Evolutionary conservation across 1,139 yeast species (phyloP), one percentile per base, ranked within the genome.

Genomic region (Suhomyces anneliseae): DNA sequence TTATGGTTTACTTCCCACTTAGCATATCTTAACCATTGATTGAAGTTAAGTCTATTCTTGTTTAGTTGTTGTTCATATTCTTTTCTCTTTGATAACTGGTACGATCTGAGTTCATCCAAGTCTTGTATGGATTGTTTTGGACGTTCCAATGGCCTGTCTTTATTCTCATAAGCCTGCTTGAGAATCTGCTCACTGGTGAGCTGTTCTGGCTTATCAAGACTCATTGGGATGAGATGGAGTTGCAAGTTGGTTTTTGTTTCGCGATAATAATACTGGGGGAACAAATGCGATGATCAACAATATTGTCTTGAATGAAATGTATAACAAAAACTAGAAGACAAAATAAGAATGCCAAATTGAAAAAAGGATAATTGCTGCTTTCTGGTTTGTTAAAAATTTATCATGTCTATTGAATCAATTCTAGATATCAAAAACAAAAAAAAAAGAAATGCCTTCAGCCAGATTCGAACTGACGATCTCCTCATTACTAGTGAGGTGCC

Each of bases 11-110:
- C 65, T 63, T 93, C 99, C 82, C 93, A 90, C 51, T 79, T 81
- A 1, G 97, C 98, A 64, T 93, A 93, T 45, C 97, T 74, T 63
- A 90, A 76, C 98, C 98, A 93, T 61, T 92, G 96, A 3, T 90
- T 87, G 57, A 79, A 77, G 58, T 90, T 90, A 36, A 86, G 77
- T 50, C 96, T 71, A 61, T 93, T 92, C 56, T 93, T 78, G 55
- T 95, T 82, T 44, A 93, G 67, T 24, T 92, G 96, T 57, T 85
- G 87, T 65, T 93, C 99, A 61, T 76, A 92, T 56, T 90, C 97
- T 42, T 80, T 78, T 49, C 99, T 69, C 58, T 86, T 90, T 32
- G 90, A 72, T 34, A 87, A 76, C 64, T 90, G 97, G 52, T 70
- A 79, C 51, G 89, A 90, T 40, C 79, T 74, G 33, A 90, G 75